Evolutionary conservation across 1,284 basidiomycete genomes (phyloP).

Genomic region (Fomitopsis pinicola): DNA sequence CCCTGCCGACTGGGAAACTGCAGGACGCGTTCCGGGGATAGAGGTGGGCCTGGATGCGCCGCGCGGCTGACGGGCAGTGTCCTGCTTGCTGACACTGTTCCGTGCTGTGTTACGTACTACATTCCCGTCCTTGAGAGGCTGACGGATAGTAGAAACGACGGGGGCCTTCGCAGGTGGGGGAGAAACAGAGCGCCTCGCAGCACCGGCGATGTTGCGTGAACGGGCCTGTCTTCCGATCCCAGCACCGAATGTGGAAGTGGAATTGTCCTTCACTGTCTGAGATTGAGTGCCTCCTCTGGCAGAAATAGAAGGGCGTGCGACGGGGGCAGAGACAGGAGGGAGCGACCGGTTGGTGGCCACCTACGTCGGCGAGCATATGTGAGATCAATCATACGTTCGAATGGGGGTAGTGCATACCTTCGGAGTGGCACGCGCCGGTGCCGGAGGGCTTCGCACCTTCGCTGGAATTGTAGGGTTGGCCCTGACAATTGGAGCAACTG

Average conservation of each 20-base stretch:
- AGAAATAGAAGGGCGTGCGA: too few species aligned
- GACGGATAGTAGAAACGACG: neutral
- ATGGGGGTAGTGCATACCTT: too few species aligned
- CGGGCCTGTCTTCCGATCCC: neutral
- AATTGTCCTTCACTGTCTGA: neutral
- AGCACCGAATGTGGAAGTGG: neutral
- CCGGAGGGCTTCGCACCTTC: too few species aligned
- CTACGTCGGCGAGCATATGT: too few species aligned
- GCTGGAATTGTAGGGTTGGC: too few species aligned
- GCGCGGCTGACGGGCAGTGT: neutral
- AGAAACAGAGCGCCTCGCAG: neutral
- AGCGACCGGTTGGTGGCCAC: too few species aligned
- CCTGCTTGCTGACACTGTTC: neutral
- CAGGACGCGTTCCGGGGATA: neutral
- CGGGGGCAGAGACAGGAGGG: too few species aligned
- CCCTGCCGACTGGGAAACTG: neutral
- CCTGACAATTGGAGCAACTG: too few species aligned
- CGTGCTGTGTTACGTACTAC: neutral
- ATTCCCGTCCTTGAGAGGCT: neutral
- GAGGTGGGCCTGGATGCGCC: neutral
- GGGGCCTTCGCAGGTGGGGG: neutral
- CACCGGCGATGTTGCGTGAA: neutral
- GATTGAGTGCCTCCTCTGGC: too few species aligned
- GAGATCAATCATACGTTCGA: too few species aligned
- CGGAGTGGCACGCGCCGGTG: too few species aligned